A percentile compares a stretch with the other conserved stretches of the same genome.
phyloP scores from a whole-genome alignment of 2,329 filamentous ascomycete genomes.

The Lachnellula hyalina region DNA sequence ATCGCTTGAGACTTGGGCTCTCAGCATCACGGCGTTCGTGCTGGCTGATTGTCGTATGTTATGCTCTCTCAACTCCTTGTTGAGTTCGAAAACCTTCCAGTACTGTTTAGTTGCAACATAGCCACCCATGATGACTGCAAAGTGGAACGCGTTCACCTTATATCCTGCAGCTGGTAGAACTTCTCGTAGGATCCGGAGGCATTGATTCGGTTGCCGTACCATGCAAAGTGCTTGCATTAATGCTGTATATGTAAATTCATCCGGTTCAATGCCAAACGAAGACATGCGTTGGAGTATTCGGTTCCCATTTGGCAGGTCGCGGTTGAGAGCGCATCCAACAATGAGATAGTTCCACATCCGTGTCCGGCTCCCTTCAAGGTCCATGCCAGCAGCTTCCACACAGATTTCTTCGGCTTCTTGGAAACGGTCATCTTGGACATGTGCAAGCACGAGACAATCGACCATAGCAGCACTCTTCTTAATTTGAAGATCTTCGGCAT shows the following conservation, averaged over 20 bases:
- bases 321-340: constrained; percentile 59
- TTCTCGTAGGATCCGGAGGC: constrained; percentile 45
- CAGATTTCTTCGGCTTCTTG: constrained; percentile 55
- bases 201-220: constrained; percentile 47
- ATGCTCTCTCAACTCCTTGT: constrained; percentile 37
- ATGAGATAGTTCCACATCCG: constrained; percentile 77
- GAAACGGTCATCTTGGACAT: constrained; percentile 52
- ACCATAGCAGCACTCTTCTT: constrained; percentile 52
- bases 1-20: constrained; percentile 27
- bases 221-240: constrained; percentile 54
- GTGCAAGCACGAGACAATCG: constrained; percentile 61
- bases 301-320: constrained; percentile 50
- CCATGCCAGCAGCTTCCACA: constrained; percentile 46
- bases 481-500: constrained; percentile 51
- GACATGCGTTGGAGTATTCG: constrained; percentile 52
- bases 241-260: constrained; percentile 55
- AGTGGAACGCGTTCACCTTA: constrained; percentile 43
- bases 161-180: constrained; percentile 45
- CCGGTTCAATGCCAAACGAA: constrained; percentile 42
- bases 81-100: constrained; percentile 45
- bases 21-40: constrained; percentile 38
- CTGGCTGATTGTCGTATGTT: constrained; percentile 37
- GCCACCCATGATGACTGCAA: constrained; percentile 47
- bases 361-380: constrained; percentile 48
- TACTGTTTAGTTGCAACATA: constrained; percentile 35